Base-by-base conservation (phyloP, 345 rosid species). In the Microcos paniculata region DNA sequence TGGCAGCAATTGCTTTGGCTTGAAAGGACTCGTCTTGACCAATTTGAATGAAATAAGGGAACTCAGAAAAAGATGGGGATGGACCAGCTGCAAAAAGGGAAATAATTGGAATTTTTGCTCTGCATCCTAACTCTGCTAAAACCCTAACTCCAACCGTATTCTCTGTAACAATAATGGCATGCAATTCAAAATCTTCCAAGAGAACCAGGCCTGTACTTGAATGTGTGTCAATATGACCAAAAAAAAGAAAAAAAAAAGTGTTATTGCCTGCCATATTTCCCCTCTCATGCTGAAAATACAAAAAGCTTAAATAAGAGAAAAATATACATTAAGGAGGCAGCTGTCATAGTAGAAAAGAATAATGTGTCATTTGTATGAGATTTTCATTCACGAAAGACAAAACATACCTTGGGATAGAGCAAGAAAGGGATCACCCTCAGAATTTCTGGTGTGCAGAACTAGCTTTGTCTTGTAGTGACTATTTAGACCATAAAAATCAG, bases 31-130 rank as follows among this genome's bases (percentile, higher is more conserved):
- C 91, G 28, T 75, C 48, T 53, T 74, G 67, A 6, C 84, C 80
- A n/a, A 87, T 80, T 77, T 85, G 76, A 19, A 62, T 10, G 19
- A 43, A 72, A 18, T 43, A 72, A 30, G 40, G 87, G 69, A 77
- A 86, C 90, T 58, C 82, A 7, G 58, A 82, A 6, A 71, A 33
- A 13, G 80, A 69, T 13, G 88, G 69, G 14, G 80, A 65, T 49
- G 88, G 88, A 23, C 79, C 82, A 2, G 87, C 57, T 1, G 88
- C 85, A 1, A 87, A 80, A 72, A 85, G 84, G 33, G 90, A 81
- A 19, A 91, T 65, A 15, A 82, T 82, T 0, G 95, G 95, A 30
- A 91, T 87, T 10, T 80, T 85, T 58, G 85, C 67, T 51, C 79
- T 86, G 24, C 63, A 48, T 52, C 90, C 85, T 0, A 82, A 28